Base-by-base conservation (phyloP, 257 asterid genomes). In the Vinca minor region DNA sequence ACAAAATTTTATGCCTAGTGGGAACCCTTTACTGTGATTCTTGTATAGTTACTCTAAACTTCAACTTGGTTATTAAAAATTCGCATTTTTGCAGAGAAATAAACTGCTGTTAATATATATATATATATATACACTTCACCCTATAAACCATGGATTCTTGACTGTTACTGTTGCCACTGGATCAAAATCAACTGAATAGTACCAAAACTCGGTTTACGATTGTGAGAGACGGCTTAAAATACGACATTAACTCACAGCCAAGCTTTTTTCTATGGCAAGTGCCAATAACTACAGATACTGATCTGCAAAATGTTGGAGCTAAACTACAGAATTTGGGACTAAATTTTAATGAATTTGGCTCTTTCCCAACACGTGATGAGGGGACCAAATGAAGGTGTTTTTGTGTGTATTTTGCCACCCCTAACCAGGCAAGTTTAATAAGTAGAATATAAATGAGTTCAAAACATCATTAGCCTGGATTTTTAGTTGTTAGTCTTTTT, bases 341-440 rank as follows among this genome's bases (percentile, higher is more conserved):
- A n/a, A n/a, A n/a, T n/a, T n/a, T n/a, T n/a, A n/a, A n/a, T n/a
- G n/a, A n/a, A n/a, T n/a, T n/a, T n/a, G n/a, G n/a, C n/a, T n/a
- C n/a, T n/a, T n/a, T n/a, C n/a, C n/a, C n/a, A n/a, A n/a, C n/a
- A n/a, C n/a, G n/a, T n/a, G n/a, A n/a, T n/a, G n/a, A n/a, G n/a
- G n/a, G n/a, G n/a, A n/a, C n/a, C n/a, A n/a, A n/a, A n/a, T n/a
- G n/a, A n/a, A n/a, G n/a, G n/a, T n/a, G n/a, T n/a, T n/a, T n/a
- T n/a, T 69, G 62, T 71, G 47, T 64, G 81, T 67, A 75, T 7
- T 50, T 65, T 84, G 87, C 77, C 83, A 69, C 87, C 83, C 74
- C 50, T 65, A 75, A 66, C 74, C 78, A 75, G 73, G 78, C 85
- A 79, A 75, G 82, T 55, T 65, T 74, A 47, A 79, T n/a, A n/a